Percentiles rank a stretch among this genome's conserved stretches.
Conservation (phyloP, 441 rosid genomes). For the Arabidopsis lyrata region DNA sequence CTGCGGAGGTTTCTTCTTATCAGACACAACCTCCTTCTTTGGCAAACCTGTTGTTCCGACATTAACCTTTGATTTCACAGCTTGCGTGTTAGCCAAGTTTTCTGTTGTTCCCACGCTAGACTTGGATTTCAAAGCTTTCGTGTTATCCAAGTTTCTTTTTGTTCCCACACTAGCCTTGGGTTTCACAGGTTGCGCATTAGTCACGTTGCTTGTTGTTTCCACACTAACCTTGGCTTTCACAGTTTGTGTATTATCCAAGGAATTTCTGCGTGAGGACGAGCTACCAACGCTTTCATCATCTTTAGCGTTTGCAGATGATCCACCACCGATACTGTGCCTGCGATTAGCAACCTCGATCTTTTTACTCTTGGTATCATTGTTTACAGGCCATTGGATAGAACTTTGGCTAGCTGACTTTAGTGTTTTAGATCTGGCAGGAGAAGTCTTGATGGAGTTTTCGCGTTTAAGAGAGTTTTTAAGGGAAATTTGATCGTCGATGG, state of each 20-base stretch:
- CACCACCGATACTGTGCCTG: conserved; percentile 37
- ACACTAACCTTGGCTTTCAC: conserved; percentile 22
- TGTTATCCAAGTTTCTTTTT: conserved; percentile 7
- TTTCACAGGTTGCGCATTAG: conserved; percentile 20
- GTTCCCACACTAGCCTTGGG: conserved; percentile 15
- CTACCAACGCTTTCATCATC: conserved; percentile 44
- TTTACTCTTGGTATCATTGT: conserved; percentile 24
- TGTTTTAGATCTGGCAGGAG: conserved; percentile 37
- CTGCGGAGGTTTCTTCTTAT: conserved; percentile 30
- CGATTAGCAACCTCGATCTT: conserved; percentile 20
- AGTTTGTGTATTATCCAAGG: conserved; percentile 28
- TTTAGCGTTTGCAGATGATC: conserved; percentile 28
- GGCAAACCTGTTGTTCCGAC: conserved; percentile 1
- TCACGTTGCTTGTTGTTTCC: conserved; percentile 16
- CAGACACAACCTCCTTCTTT: conserved; percentile 33
- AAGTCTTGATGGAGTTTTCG: conserved; percentile 36
- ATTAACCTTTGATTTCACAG: conserved; percentile 28
- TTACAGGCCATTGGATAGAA: conserved; percentile 29
- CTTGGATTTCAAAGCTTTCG: conserved; percentile 18
- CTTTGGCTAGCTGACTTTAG: conserved; percentile 37
- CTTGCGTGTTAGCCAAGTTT: conserved; percentile 9
- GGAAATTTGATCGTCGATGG: conserved; percentile 31
- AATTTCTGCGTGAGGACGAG: conserved; percentile 33
- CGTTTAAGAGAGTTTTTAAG: conserved; percentile 13
- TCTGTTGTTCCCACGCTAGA: neutral